Base-by-base conservation (phyloP, 345 rosid genomes). In the Turritis glabra region DNA sequence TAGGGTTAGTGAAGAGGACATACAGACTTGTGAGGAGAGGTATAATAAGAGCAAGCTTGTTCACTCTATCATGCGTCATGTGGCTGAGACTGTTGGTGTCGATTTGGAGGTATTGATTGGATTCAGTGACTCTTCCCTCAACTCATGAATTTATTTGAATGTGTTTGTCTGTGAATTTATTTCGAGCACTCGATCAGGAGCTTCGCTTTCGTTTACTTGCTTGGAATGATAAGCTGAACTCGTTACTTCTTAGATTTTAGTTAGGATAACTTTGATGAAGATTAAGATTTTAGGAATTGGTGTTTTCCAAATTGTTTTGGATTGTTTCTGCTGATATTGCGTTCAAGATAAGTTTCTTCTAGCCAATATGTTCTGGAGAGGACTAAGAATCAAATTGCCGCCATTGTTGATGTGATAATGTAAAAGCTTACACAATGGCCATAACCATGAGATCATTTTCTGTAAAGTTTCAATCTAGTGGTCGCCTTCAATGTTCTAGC, bases 1-100 rank as follows among this genome's bases (percentile, higher is more conserved):
- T 57, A 85, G 96, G 73, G 98, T 92, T 57, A 85, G 93, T 33
- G 96, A 90, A 26, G 98, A 92, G 78, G 96, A 92, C 61, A 90
- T 86, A 56, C 91, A 87, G 61, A 75, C 90, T 44, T 90, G 98
- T 30, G 96, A 88, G 74, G 98, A 92, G 84, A 83, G 95, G 83
- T 90, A 86, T 55, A 92, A 90, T 62, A 92, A 92, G 90, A 92
- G 98, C 78, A 92, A 92, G 87, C 96, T 69, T 10, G 74, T 69
- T 56, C 74, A 69, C 43, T 69, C 74, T 2, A 69, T 69, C 14
- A 69, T 69, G 64, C 74, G 74, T 0, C 74, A 70, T 32, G 74
- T 70, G 0, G 74, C 74, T 1, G 74, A 70, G 47, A 70, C 74
- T 44, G 65, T 70, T 32, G 66, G 74, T 3, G 33, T 70, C 19